Evolutionary conservation across 106 monocot species (phyloP), one percentile per base, ranked within the genome.

Genomic region (Dioscorea alata): DNA sequence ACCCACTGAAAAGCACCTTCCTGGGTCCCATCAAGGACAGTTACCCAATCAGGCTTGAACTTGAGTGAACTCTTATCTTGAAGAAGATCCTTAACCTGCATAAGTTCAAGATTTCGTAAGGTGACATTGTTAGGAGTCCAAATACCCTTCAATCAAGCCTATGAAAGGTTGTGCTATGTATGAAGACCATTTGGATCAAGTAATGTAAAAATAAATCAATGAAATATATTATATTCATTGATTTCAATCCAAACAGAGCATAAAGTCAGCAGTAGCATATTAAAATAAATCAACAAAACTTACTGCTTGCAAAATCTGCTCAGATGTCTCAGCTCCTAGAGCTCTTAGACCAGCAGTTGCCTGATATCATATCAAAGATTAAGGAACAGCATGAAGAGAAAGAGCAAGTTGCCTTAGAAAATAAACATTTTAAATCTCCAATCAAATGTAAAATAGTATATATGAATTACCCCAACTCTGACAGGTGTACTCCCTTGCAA

Each of bases 1-100:
- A 94, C 94, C 94, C 94, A 94, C 65, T 94, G 81, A 71, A 79
- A 94, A 76, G 94, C 85, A 5, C 90, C 94, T 78, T 90, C 94
- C 67, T 90, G 90, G 60, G 81, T 81, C 79, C 94, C 94, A 79
- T 94, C 90, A 53, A 94, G 90, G 67, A 94, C 94, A 76, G 83
- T 77, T 15, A 90, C 85, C 90, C 88, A 87, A 72, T 90, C 88
- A 35, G 69, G 67, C 63, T 88, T 71, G 57, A 67, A 85, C 68
- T 88, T 94, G 13, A 94, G 66, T 20, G 88, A 90, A 61, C 85
- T 88, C 69, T 81, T 88, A 8, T 83, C 79, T 23, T 72, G 76
- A 65, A 90, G 74, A 22, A 94, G 81, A 88, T 83, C 72, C 75
- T 75, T 83, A 24, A 94, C 94, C 94, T 94, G 81, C 52, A 74